A percentile compares a stretch with the other conserved stretches of the same genome.
phyloP scores from a whole-genome alignment of 345 rosid species.

The Lepidium sativum region DNA sequence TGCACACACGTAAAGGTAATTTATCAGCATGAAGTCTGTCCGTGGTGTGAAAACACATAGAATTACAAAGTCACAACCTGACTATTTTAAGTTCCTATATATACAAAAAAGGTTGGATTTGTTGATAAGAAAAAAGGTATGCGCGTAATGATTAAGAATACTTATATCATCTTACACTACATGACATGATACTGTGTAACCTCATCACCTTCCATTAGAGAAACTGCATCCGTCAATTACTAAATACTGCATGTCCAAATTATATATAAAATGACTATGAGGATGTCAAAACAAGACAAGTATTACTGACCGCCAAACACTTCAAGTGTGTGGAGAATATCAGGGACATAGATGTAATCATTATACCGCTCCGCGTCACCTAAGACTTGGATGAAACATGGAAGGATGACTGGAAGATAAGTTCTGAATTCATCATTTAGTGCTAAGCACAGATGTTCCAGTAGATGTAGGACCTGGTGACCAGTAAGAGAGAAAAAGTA shows the following conservation, averaged over 20 bases:
- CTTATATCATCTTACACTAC: neutral
- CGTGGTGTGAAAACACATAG: neutral
- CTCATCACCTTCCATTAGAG: neutral
- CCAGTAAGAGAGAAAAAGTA: constrained; percentile 2
- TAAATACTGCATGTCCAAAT: neutral
- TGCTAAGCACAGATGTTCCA: constrained; percentile 97
- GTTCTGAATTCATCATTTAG: constrained; percentile 94
- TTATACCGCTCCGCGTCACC: constrained; percentile 93
- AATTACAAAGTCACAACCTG: neutral
- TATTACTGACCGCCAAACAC: constrained; percentile 85
- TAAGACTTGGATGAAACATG: constrained; percentile 88
- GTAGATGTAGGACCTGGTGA: constrained; percentile 82
- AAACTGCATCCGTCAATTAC: neutral
- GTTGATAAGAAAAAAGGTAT: neutral
- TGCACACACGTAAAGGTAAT: constrained; percentile 28
- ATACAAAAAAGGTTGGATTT: neutral
- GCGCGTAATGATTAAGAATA: neutral
- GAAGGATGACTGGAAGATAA: constrained; percentile 91
- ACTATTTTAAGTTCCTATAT: neutral
- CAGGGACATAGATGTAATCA: constrained; percentile 72
- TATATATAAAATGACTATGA: constrained; percentile 1
- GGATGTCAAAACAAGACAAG: constrained; percentile 12
- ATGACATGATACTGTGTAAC: neutral
- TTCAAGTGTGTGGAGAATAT: constrained; percentile 92
- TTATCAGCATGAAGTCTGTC: constrained; percentile 7